Base-by-base conservation (phyloP, 352 stramenopile genomes). In the Phytophthora sansomeana region DNA sequence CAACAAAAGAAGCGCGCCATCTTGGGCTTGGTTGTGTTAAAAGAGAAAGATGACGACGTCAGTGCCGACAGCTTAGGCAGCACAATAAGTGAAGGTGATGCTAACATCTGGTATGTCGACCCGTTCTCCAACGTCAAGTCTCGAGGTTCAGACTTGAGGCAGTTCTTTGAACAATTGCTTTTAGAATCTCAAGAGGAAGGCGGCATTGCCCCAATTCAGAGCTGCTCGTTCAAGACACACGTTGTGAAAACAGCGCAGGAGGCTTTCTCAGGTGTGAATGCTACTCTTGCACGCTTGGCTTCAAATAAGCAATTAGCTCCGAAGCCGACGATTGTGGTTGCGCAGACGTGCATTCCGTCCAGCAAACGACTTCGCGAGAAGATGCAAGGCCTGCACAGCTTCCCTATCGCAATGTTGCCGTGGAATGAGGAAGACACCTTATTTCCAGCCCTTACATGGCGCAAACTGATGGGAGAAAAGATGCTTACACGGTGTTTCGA, bases 361-460 rank as follows among this genome's bases (percentile, higher is more conserved):
- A 81, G 73, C 19, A 84, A 83, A 44, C 72, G 86, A 16, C 70
- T 97, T 36, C 81, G 90, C 9, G 73, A 88, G 29, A 87, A 87
- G 51, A 89, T 99, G 17, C 85, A 92, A 13, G 90, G 87, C 6
- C 81, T 99, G 6, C 91, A 97, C 54, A 95, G 93, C 19, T 97
- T 99, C 47, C 96, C 97, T 5, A 77, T 99, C 26, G 82, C 97
- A 5, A 85, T 91, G 58, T 79, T 99, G 28, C 85, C 90, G 4
- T 91, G 82, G 76, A 84, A 95, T 42, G 79, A 84, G 33, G 87
- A 94, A 47, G 86, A 96, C 59, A 74, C 75, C 3, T 33, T 81
- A 5, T 97, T 97, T 38, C 96, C 96, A 13, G 81, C 96, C 21
- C 77, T 99, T 6, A 98, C 97, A 55, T 99, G 97, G 97, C 95